phyloP scores from a whole-genome alignment of 768 basidiomycete genomes.

The Tricholoma sp. region DNA sequence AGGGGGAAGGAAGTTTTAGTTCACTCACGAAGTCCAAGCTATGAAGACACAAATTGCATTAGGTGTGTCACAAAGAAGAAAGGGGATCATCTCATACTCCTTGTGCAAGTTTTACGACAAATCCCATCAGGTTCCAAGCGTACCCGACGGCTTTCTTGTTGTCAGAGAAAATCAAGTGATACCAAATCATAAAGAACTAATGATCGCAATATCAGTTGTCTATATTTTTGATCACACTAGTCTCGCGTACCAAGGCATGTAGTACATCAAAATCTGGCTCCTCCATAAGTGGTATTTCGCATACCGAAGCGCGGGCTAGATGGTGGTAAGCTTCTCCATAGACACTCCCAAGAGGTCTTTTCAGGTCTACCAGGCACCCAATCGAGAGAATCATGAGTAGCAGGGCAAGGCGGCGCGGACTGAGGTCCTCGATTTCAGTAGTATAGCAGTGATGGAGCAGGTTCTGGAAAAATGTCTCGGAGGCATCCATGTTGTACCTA shows the following conservation, averaged over 20 bases:
- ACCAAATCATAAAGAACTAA: constrained; percentile 68
- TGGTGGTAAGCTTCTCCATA: constrained; percentile 64
- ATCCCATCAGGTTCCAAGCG: constrained; percentile 74
- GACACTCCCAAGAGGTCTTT: constrained; percentile 47
- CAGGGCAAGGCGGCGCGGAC: constrained; percentile 62
- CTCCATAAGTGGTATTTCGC: constrained; percentile 71
- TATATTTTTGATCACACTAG: neutral
- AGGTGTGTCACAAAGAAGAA: constrained; percentile 6
- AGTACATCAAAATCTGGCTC: constrained; percentile 71
- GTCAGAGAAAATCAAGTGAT: constrained; percentile 68
- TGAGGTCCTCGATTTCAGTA: constrained; percentile 52
- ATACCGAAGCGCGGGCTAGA: constrained; percentile 60
- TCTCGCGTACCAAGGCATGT: constrained; percentile 50
- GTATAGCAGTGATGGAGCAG: constrained; percentile 65
- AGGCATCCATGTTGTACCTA: constrained; percentile 66
- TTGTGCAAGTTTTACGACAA: constrained; percentile 68
- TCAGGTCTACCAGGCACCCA: constrained; percentile 64
- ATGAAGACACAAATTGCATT: constrained; percentile 8
- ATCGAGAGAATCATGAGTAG: constrained; percentile 71
- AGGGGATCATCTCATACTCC: constrained; percentile 42
- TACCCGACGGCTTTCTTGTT: constrained; percentile 69
- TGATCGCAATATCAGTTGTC: constrained; percentile 2
- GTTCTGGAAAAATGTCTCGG: constrained; percentile 66
- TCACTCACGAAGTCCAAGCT: constrained; percentile 66
- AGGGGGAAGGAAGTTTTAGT: neutral